phyloP scores from a whole-genome alignment of 169 alveolate genomes.

The Nephromyces sp. region DNA sequence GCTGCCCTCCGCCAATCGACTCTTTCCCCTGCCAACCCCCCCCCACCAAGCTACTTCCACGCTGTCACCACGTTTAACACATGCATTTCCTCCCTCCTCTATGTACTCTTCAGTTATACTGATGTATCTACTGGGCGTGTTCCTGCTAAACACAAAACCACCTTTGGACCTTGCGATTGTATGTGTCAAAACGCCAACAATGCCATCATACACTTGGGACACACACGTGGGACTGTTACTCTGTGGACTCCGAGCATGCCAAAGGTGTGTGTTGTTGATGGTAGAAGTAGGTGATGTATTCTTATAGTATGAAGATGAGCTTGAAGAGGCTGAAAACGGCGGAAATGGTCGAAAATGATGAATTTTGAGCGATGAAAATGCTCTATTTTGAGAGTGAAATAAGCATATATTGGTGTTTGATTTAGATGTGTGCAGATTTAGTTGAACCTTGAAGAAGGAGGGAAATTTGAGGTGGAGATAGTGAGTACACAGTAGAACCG shows the following conservation, averaged over 20 bases:
- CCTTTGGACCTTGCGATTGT: constrained; percentile 62
- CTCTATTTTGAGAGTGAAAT: background rate
- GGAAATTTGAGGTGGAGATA: too few species aligned
- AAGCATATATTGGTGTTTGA: background rate
- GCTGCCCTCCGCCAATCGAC: too few species aligned
- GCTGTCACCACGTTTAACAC: background rate
- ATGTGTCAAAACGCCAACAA: constrained; percentile 63
- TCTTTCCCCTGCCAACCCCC: too few species aligned
- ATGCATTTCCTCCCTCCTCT: background rate
- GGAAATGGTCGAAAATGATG: background rate
- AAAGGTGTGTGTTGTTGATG: too few species aligned
- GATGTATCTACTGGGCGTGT: constrained; percentile 80
- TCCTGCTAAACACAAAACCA: constrained; percentile 64
- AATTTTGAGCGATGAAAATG: background rate
- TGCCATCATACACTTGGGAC: constrained; percentile 78
- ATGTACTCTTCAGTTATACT: constrained; percentile 41
- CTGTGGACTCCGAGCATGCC: constrained; percentile 79
- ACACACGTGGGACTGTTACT: constrained; percentile 73
- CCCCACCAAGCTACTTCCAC: too few species aligned
- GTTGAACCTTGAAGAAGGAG: too few species aligned
- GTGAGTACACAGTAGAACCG: too few species aligned
- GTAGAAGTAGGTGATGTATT: background rate
- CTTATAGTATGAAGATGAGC: background rate
- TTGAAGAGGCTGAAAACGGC: background rate
- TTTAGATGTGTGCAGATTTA: background rate